Percentiles rank a stretch among this genome's conserved stretches.
Evolutionary conservation across 1,139 yeast species (phyloP).

Genomic region (Nakaseomyces delphensis): DNA sequence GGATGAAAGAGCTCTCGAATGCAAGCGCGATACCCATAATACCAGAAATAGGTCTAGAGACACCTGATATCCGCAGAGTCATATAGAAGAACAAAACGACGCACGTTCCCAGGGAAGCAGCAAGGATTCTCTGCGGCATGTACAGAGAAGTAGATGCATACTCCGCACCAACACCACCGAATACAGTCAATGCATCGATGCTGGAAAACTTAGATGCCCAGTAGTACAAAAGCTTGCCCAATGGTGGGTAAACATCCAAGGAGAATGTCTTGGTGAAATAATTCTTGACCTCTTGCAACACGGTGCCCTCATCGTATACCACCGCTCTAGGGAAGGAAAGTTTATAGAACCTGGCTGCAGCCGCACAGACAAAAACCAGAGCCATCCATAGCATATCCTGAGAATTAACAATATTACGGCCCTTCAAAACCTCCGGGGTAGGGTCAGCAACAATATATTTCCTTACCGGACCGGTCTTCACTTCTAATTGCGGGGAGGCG

Average conservation of each 20-base stretch:
- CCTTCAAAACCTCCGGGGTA: slow-evolving; percentile 32
- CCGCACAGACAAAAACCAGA: slow-evolving; percentile 45
- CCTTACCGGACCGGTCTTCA: slow-evolving; percentile 36
- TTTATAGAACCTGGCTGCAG: slow-evolving; percentile 49
- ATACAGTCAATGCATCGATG: slow-evolving; percentile 64
- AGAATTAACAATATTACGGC: slow-evolving; percentile 31
- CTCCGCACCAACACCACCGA: slow-evolving; percentile 56
- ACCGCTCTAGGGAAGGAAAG: slow-evolving; percentile 65
- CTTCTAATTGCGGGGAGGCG: slow-evolving; percentile 34
- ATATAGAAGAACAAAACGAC: slow-evolving; percentile 69
- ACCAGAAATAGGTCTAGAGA: slow-evolving; percentile 66
- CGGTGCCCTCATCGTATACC: slow-evolving; percentile 85
- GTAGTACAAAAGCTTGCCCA: slow-evolving; percentile 78
- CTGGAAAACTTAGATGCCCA: slow-evolving; percentile 65
- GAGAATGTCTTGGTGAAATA: slow-evolving; percentile 64
- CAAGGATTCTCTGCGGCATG: slow-evolving; percentile 71
- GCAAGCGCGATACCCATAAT: slow-evolving; percentile 59
- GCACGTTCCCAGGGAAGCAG: slow-evolving; percentile 73
- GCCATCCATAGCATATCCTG: slow-evolving; percentile 39
- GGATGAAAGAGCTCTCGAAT: slow-evolving; percentile 76
- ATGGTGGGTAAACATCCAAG: slow-evolving; percentile 91
- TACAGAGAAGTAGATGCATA: slow-evolving; percentile 49
- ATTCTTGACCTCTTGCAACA: slow-evolving; percentile 67
- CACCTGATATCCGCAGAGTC: slow-evolving; percentile 81
- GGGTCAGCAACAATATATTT: slow-evolving; percentile 39